Evolutionary conservation across 805 yeast genomes (phyloP).

Genomic region (Candida ulmi): DNA sequence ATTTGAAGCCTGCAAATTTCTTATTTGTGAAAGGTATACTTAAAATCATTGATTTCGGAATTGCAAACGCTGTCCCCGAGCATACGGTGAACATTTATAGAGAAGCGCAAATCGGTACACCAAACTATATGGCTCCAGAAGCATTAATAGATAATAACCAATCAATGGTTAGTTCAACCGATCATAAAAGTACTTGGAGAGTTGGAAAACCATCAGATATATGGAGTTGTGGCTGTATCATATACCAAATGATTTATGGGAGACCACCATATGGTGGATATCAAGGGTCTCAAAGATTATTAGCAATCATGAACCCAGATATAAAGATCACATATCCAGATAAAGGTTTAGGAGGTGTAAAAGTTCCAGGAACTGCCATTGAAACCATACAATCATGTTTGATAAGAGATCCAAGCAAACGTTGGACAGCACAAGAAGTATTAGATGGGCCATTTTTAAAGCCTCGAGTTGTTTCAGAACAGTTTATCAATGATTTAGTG

Average conservation of each 20-base stretch:
- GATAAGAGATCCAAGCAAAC: constrained; percentile 57
- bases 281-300: constrained; percentile 68
- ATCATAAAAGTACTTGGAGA: constrained; percentile 42
- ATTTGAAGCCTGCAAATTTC: constrained; percentile 67
- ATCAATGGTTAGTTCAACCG: constrained; percentile 10
- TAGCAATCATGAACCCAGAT: constrained; percentile 84
- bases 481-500: constrained; percentile 63
- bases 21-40: constrained; percentile 76
- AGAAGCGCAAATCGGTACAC: constrained; percentile 90
- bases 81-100: constrained; percentile 87
- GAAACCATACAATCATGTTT: constrained; percentile 72
- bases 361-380: constrained; percentile 65
- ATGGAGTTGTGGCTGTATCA: constrained; percentile 97
- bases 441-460: constrained; percentile 59
- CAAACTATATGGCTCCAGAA: constrained; percentile 98
- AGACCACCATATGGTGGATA: constrained; percentile 82
- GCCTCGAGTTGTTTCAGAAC: constrained; percentile 68
- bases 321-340: constrained; percentile 64
- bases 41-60: constrained; percentile 92
- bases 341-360: constrained; percentile 51
- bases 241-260: constrained; percentile 94
- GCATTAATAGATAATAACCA: constrained; percentile 62
- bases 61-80: constrained; percentile 90
- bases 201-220: constrained; percentile 95
- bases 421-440: constrained; percentile 62